Evolutionary conservation across 192 early-diverging fungal species (phyloP).

Genomic region (Entomortierella beljakovae): DNA sequence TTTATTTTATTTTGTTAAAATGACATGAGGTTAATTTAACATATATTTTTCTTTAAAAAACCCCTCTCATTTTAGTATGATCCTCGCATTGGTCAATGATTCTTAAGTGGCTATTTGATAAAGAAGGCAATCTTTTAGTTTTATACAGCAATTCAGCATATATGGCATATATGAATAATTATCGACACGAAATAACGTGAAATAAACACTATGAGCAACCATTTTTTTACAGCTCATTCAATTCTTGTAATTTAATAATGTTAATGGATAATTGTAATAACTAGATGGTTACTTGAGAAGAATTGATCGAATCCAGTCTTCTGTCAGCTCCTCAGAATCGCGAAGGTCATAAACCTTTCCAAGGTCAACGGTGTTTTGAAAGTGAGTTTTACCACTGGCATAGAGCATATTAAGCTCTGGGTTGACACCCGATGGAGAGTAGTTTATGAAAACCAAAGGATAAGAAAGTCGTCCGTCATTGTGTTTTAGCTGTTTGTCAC

Average conservation of each 20-base stretch:
- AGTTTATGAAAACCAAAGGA: conserved; percentile 80
- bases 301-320: conserved; percentile 72
- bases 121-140: background rate
- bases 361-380: conserved; percentile 69
- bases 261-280: too few relatives aligned
- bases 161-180: too few relatives aligned
- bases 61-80: conserved; percentile 24
- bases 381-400: conserved; percentile 72
- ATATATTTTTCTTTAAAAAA: background rate
- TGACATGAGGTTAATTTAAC: too few relatives aligned
- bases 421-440: conserved; percentile 62
- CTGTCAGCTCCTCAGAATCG: conserved; percentile 73
- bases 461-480: conserved; percentile 76
- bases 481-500: conserved; percentile 58
- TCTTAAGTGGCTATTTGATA: conserved; percentile 5
- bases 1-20: background rate
- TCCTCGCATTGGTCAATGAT: conserved; percentile 49
- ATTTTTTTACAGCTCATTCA: too few relatives aligned
- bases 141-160: too few relatives aligned
- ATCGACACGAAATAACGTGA: too few relatives aligned
- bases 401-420: conserved; percentile 67
- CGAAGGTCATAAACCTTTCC: conserved; percentile 80
- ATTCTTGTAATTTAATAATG: too few relatives aligned
- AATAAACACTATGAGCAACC: too few relatives aligned
- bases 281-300: conserved; percentile 44